Percentiles rank a stretch among this genome's conserved stretches.
phyloP scores from a whole-genome alignment of 495 filamentous ascomycete genomes.

The Xylaria acuta region DNA sequence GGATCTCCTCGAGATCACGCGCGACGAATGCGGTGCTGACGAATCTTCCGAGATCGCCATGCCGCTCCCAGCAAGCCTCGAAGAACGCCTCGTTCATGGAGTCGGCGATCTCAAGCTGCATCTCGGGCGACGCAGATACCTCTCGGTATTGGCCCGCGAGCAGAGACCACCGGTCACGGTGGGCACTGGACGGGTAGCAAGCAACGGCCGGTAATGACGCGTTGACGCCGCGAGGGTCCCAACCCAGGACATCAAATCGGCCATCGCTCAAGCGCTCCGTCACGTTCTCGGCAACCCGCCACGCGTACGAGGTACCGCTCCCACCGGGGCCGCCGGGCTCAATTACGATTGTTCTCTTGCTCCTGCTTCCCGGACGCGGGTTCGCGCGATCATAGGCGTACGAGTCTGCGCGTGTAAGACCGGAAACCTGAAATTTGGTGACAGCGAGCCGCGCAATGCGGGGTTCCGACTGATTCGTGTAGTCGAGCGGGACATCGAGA shows the following conservation, averaged over 20 bases:
- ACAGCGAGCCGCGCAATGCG: constrained; percentile 53
- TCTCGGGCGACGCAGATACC: constrained; percentile 38
- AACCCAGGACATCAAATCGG: constrained; percentile 58
- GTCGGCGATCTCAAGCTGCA: constrained; percentile 48
- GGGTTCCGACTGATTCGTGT: constrained; percentile 49
- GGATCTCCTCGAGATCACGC: constrained; percentile 58
- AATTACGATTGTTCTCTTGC: constrained; percentile 54
- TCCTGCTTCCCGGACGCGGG: constrained; percentile 42
- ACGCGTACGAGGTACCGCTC: constrained; percentile 50
- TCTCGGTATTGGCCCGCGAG: constrained; percentile 47
- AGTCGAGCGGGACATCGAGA: constrained; percentile 56
- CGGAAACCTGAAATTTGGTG: constrained; percentile 53
- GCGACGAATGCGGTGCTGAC: constrained; percentile 53
- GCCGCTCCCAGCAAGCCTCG: constrained; percentile 50
- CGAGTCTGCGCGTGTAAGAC: constrained; percentile 39
- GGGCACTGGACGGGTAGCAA: constrained; percentile 56
- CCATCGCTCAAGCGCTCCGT: constrained; percentile 48
- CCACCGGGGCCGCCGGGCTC: constrained; percentile 56
- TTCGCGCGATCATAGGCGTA: neutral
- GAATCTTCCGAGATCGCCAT: constrained; percentile 53
- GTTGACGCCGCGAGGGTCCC: constrained; percentile 64
- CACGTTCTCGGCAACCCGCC: constrained; percentile 43
- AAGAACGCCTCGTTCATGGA: constrained; percentile 51
- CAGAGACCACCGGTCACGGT: constrained; percentile 51
- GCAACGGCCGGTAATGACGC: constrained; percentile 54